These are phyloP conservation scores for Platanthera guangdongensis DNA, from an alignment of 106 monocot genomes.

Conservation along the genomic window DNA sequence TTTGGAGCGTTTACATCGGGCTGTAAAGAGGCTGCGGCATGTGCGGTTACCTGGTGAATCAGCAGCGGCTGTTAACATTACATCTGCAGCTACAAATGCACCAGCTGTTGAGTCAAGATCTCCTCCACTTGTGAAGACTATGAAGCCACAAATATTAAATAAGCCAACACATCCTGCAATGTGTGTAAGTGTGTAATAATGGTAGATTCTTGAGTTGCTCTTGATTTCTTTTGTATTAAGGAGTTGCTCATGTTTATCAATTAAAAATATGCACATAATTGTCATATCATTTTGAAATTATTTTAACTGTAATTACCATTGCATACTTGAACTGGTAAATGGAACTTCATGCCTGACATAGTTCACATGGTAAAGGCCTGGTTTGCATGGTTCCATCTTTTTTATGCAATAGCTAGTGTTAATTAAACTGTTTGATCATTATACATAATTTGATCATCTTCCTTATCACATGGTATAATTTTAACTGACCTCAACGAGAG, in stretches of 20 bases:
- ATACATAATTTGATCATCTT: no score
- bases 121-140: conserved; percentile 54
- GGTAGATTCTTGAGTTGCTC: background rate
- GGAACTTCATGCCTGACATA: background rate
- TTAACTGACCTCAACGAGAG: no score
- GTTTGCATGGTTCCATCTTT: no score
- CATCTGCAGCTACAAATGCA: conserved; percentile 26
- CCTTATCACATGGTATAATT: no score
- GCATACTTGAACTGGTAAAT: background rate
- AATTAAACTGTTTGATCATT: no score
- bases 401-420: no score
- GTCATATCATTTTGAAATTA: background rate
- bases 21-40: conserved; percentile 88
- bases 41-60: conserved; percentile 68
- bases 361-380: no score
- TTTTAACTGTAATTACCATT: background rate
- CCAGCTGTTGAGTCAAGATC: conserved; percentile 44
- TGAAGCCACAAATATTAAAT: conserved; percentile 35
- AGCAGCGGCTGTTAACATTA: conserved; percentile 20
- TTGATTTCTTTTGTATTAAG: background rate
- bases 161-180: conserved; percentile 42
- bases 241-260: background rate
- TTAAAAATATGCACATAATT: background rate
- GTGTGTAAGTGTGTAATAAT: conserved; percentile 43
- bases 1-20: conserved; percentile 78